phyloP scores from a whole-genome alignment of 2,329 filamentous ascomycete species.

The Claviceps sorghi region DNA sequence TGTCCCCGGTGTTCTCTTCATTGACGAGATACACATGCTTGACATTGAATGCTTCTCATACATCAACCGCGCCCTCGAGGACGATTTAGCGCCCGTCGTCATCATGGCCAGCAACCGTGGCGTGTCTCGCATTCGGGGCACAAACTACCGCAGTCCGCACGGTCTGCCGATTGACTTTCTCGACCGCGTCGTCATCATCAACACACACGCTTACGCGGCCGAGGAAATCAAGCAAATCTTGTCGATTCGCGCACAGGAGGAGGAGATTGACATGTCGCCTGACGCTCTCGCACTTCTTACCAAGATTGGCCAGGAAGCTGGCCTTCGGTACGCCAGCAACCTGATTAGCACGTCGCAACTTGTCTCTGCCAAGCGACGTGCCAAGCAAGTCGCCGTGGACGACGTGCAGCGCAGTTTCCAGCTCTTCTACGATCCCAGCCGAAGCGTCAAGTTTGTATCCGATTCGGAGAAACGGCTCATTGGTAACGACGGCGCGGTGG shows the following conservation, averaged over 20 bases:
- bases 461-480: constrained; percentile 91
- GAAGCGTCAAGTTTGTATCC: constrained; percentile 80
- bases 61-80: constrained; percentile 91
- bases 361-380: constrained; percentile 69
- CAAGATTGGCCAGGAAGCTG: constrained; percentile 88
- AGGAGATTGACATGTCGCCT: constrained; percentile 81
- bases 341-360: constrained; percentile 91
- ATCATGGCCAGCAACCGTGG: constrained; percentile 99
- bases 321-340: constrained; percentile 91
- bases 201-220: constrained; percentile 67
- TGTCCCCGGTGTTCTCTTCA: constrained; percentile 91
- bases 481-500: constrained; percentile 68
- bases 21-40: constrained; percentile 99
- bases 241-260: constrained; percentile 82
- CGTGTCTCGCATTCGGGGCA: constrained; percentile 80
- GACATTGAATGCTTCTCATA: constrained; percentile 99
- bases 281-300: constrained; percentile 86
- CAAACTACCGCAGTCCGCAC: constrained; percentile 84
- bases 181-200: constrained; percentile 90
- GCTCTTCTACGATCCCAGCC: constrained; percentile 78
- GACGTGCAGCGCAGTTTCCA: constrained; percentile 90
- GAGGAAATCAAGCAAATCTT: constrained; percentile 91
- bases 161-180: constrained; percentile 91
- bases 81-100: constrained; percentile 87
- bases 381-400: constrained; percentile 67